Evolutionary conservation across 2,329 filamentous ascomycete genomes (phyloP).

Genomic region (Epichloe gansuensis): DNA sequence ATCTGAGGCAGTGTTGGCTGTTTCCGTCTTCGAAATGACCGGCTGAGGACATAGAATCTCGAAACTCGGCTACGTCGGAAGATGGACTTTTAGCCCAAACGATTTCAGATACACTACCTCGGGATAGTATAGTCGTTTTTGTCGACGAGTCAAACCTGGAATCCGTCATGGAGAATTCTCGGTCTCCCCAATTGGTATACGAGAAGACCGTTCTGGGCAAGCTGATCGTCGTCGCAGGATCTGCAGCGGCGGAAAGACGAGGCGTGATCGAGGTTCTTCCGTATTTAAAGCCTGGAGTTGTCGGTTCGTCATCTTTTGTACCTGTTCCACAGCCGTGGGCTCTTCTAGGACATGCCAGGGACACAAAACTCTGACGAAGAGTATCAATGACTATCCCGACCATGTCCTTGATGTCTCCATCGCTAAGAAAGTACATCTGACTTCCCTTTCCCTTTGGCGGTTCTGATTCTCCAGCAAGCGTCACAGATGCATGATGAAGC

Average conservation of each 20-base stretch:
- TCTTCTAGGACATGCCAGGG: neutral
- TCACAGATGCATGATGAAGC: neutral
- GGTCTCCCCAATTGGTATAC: slow-evolving; percentile 3
- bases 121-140: slow-evolving; percentile 18
- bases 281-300: slow-evolving; percentile 12
- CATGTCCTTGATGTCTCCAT: slow-evolving; percentile 7
- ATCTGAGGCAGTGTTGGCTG: neutral
- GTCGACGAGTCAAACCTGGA: slow-evolving; percentile 6
- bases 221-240: slow-evolving; percentile 24
- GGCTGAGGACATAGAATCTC: neutral
- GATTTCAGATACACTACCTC: slow-evolving; percentile 19
- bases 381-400: slow-evolving; percentile 3
- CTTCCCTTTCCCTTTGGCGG: neutral
- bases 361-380: neutral
- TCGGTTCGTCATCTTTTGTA: neutral
- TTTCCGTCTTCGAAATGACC: neutral
- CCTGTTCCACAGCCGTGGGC: neutral
- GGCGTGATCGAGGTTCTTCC: slow-evolving; percentile 14
- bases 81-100: slow-evolving; percentile 14
- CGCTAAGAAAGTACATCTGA: slow-evolving; percentile 8
- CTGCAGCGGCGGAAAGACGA: slow-evolving; percentile 12
- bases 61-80: neutral
- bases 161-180: neutral
- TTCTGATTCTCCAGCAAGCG: neutral
- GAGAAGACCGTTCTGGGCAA: slow-evolving; percentile 20